These are phyloP conservation scores for Paraleonurus japonicus DNA, from an alignment of 257 asterid species.

Conservation along the genomic window DNA sequence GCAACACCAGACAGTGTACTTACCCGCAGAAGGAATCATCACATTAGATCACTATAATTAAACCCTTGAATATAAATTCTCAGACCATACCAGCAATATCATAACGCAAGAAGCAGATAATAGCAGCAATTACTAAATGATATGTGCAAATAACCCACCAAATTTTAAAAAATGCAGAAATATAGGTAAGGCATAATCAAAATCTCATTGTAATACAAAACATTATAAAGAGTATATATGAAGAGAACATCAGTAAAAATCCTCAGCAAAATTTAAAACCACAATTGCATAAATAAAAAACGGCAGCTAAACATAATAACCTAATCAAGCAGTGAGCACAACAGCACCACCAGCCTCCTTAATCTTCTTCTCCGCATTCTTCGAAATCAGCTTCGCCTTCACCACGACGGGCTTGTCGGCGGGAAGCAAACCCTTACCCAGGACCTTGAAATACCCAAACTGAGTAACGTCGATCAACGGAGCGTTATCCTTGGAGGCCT, in stretches of 20 bases:
- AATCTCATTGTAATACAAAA: background rate
- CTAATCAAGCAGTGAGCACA: constrained; percentile 22
- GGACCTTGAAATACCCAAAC: constrained; percentile 19
- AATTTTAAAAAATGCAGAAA: background rate
- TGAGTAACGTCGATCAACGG: constrained; percentile 24
- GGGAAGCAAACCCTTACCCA: constrained; percentile 25
- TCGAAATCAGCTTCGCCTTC: constrained; percentile 22
- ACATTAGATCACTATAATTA: background rate
- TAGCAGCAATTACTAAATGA: background rate
- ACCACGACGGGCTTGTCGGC: constrained; percentile 23
- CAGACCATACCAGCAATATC: background rate
- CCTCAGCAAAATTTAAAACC: background rate
- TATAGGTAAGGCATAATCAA: background rate
- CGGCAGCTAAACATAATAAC: background rate
- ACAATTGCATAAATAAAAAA: constrained; percentile 13
- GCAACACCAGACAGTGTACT: too few relatives aligned
- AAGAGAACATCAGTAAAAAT: background rate
- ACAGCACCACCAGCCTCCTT: constrained; percentile 28
- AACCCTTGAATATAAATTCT: background rate
- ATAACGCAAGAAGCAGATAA: background rate
- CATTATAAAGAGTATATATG: constrained; percentile 11
- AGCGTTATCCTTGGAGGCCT: constrained; percentile 21
- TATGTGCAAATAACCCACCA: background rate
- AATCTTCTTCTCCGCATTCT: constrained; percentile 25
- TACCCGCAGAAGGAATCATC: too few relatives aligned